Conservation (phyloP, 257 asterid genomes). For the Mitragyna speciosa region DNA sequence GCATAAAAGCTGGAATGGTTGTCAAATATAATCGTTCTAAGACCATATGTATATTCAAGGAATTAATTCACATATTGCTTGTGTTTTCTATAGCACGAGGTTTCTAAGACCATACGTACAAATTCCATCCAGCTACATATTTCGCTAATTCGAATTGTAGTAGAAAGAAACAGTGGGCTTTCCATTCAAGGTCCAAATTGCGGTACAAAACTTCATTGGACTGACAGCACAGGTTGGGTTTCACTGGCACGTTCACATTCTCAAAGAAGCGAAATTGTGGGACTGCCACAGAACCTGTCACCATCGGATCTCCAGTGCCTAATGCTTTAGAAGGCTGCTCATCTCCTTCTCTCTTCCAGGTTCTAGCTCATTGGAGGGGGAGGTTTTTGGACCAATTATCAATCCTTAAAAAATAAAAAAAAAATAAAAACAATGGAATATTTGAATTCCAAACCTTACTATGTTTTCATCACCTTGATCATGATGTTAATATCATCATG, state of each 20-base stretch:
- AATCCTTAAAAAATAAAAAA: neutral
- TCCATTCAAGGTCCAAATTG: too few relatives aligned
- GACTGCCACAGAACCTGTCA: neutral
- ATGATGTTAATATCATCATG: neutral
- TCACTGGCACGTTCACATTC: neutral
- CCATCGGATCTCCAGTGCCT: neutral
- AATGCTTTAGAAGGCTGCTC: neutral
- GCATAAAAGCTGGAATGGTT: neutral
- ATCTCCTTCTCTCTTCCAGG: neutral
- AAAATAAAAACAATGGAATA: neutral
- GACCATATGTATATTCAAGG: too few relatives aligned
- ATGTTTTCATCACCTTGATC: neutral
- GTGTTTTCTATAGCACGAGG: too few relatives aligned
- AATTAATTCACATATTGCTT: too few relatives aligned
- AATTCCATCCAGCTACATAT: too few relatives aligned
- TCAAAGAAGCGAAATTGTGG: neutral
- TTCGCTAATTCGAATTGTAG: too few relatives aligned
- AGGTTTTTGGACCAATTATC: too few relatives aligned
- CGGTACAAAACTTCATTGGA: neutral
- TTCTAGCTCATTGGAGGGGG: too few relatives aligned
- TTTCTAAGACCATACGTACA: too few relatives aligned
- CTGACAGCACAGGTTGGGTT: neutral
- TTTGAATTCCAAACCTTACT: neutral
- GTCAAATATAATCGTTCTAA: too few relatives aligned
- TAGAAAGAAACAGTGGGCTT: too few relatives aligned